Evolutionary conservation across 2,329 filamentous ascomycete genomes (phyloP), one percentile per base, ranked within the genome.

Genomic region (Sporothrix luriei): DNA sequence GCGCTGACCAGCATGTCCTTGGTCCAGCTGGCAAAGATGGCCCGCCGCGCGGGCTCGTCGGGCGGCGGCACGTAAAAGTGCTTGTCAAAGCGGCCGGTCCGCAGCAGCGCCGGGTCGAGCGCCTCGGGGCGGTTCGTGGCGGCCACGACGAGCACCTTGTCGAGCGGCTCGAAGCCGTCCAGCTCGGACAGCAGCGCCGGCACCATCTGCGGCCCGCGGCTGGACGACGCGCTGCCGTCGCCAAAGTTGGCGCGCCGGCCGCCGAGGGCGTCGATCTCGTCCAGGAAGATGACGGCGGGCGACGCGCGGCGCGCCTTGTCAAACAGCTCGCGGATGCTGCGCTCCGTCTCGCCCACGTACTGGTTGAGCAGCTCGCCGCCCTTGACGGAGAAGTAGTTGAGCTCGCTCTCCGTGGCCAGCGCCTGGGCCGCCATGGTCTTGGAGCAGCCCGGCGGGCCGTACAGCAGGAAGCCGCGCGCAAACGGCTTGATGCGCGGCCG

Each of bases 301-400:
- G 90, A 89, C 10, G 93, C 94, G n/a, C 90, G 89, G 54, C 91
- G 86, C 1, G 94, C 94, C 74, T 94, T 91, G 68, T 90, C 86
- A 78, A 98, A 97, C 0, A 97, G 87, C 69, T 93, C 91, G 49
- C 94, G 88, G 54, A 97, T 86, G 9, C 91, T 90, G 13, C 93
- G 88, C 80, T 98, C 94, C 1, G 93, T 94, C 78, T 98, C 94
- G 72, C 94, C 94, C 21, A 98, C 94, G 79, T 97, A 98, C 92
- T 97, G 97, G 80, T 93, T 96, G 71, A 97, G 88, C 14, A 97
- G 86, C 79, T 97, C 94, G 48, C 93, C 93, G 33, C 93, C 94
- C 80, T 97, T 97, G 73, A 98, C 92, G 10, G 93, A 91, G 77
- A 97, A 90, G 83, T 97, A 97, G 78, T 97, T 97, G 79, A 96